Evolutionary conservation across 805 yeast genomes (phyloP), one percentile per base, ranked within the genome.

Genomic region (Starmerella stellata): DNA sequence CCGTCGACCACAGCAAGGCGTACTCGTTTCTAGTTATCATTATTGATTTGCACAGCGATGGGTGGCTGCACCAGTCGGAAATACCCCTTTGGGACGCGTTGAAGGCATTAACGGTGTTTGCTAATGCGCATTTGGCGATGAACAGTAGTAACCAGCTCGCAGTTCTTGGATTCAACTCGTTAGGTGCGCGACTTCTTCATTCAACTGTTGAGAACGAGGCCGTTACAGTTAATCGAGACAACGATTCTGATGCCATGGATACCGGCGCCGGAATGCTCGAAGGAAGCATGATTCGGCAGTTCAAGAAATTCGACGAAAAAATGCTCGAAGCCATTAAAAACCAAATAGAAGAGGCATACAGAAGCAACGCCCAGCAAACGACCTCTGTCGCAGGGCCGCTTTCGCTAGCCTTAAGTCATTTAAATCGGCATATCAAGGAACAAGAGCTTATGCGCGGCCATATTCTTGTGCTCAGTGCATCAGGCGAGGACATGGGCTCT

Each of bases 111-210:
- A 57, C 82, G 24, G 82, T 90, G 19, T 74, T 78, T 51, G 56
- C 85, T 37, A 90, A 90, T 56, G 83, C 93, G 1, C 98, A 90
- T 56, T 55, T 90, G 35, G 75, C 96, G 0, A 64, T 81, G 37
- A 80, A 80, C 56, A 79, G 78, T 48, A 72, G 83, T 28, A 90
- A 90, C 55, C 71, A 71, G 51, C 92, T 87, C 8, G 78, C 90
- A 2, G 70, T 87, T 14, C 69, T 85, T 30, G 78, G 81, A 1
- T 75, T 81, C 17, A 78, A 81, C 46, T 69, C 81, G 1, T 58
- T 61, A 13, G 81, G 87, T 0, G 74, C 92, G 0, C 61, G 63
- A 46, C 70, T 78, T 47, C 53, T 87, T 18, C 81, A 74, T 51
- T 96, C 96, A 9, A 38, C 30, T 8, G 35, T 40, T 5, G 33